A percentile compares a stretch with the other conserved stretches of the same genome.
Evolutionary conservation across 257 asterid species (phyloP).

Genomic region (Salvia miltiorrhiza): DNA sequence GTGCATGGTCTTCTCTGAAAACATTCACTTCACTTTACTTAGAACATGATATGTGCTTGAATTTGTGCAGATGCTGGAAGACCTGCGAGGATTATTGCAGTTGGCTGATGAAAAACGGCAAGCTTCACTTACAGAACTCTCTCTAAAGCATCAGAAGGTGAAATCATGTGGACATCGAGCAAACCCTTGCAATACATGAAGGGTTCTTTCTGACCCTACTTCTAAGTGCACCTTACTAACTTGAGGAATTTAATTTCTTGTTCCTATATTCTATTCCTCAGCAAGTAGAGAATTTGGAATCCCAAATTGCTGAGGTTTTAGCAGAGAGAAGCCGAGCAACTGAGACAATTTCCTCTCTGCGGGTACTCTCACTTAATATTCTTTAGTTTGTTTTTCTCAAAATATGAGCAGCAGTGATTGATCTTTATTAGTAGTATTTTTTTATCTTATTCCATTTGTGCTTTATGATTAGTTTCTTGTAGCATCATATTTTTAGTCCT

Average conservation of each 20-base stretch:
- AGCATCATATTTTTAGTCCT: neutral
- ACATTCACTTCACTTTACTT: constrained; percentile 1
- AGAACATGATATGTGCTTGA: constrained; percentile 1
- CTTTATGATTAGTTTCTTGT: constrained; percentile 12
- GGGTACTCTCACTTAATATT: constrained; percentile 42
- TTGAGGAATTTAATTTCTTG: constrained; percentile 7
- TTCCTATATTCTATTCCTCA: constrained; percentile 29
- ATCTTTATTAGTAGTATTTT: neutral
- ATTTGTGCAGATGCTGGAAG: constrained; percentile 68
- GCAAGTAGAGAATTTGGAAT: constrained; percentile 86
- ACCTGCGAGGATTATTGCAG: constrained; percentile 56
- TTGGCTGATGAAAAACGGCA: constrained; percentile 83
- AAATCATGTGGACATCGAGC: constrained; percentile 14
- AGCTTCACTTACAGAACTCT: constrained; percentile 69
- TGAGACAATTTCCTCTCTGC: constrained; percentile 78
- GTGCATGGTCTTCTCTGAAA: constrained; percentile 8
- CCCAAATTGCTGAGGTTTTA: constrained; percentile 76
- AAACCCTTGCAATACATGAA: constrained; percentile 20
- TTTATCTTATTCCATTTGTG: neutral
- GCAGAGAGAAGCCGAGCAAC: constrained; percentile 78
- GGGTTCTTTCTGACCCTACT: constrained; percentile 14
- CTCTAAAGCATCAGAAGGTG: constrained; percentile 86
- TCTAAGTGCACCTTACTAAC: constrained; percentile 7
- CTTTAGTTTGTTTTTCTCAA: constrained; percentile 21
- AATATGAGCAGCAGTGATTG: constrained; percentile 13